Evolutionary conservation across 805 yeast genomes (phyloP), one percentile per base, ranked within the genome.

Genomic region (Metschnikowia reukaufii): DNA sequence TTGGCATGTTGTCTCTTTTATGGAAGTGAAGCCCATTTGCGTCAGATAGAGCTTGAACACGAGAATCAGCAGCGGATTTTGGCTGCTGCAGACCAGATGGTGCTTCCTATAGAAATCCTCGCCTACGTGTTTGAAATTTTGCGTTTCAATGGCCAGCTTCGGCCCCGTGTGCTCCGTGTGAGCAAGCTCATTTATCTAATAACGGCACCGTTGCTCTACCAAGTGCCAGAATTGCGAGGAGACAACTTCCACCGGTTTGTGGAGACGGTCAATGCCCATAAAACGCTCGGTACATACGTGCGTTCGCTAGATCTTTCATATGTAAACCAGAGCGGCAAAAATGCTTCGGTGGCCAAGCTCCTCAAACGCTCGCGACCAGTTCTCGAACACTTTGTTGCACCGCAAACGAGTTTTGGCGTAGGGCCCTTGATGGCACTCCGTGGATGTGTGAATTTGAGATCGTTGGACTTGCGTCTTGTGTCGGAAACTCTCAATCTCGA

Each of bases 371-470:
- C 96, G 45, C 78, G 90, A 7, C 63, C 74, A 16, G 77, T 74
- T 32, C 68, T 94, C 40, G 78, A 82, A 52, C 70, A 74, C 9
- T 90, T 94, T 57, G 78, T 86, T 6, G 97, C 98, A 0, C 96
- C 98, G 3, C 98, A 92, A 62, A 84, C 97, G 27, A 86, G 95
- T 68, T 92, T 94, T 70, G 99, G 99, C 0, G 77, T 83, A 41
- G 86, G 96, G 1, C 97, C 98, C 1, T 68, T 92, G 54, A 78
- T 88, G n/a, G 83, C 95, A 42, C 72, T 94, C 37, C 78, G 87
- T 48, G 72, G 83, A 36, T 94, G 99, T 63, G 68, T 68, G 18
- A 73, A 76, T 23, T 68, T 92, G 47, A 73, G 73, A 51, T 77
- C 81, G 1, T 69, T 92, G 31, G 97, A 92, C 62, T 67, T 92